A percentile compares a stretch with the other conserved stretches of the same genome.
phyloP scores from a whole-genome alignment of 2,329 filamentous ascomycete genomes.

The Colletotrichum musicola region DNA sequence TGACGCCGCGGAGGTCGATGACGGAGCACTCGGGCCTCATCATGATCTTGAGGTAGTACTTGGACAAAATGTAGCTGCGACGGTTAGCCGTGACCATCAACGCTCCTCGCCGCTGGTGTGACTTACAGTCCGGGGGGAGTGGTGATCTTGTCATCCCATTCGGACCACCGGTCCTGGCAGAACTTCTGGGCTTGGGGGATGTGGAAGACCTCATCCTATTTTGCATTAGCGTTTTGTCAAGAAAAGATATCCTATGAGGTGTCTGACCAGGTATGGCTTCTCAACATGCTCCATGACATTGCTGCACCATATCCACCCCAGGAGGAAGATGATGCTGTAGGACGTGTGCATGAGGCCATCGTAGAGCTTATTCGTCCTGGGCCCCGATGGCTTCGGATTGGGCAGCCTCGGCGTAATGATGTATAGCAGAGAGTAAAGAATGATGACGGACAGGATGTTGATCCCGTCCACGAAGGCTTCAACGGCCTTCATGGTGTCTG shows the following conservation, averaged over 20 bases:
- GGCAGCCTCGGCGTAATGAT: slow-evolving; percentile 29
- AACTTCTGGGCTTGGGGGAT: slow-evolving; percentile 92
- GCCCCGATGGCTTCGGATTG: slow-evolving; percentile 14
- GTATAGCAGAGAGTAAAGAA: slow-evolving; percentile 27
- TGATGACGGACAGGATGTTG: slow-evolving; percentile 30
- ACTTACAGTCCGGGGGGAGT: slow-evolving; percentile 88
- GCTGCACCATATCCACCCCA: slow-evolving; percentile 53
- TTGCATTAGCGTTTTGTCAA: background rate
- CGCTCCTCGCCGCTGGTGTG: background rate
- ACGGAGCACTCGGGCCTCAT: slow-evolving; percentile 50
- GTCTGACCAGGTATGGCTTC: slow-evolving; percentile 67
- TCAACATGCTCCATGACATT: slow-evolving; percentile 57
- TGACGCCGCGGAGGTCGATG: slow-evolving; percentile 62
- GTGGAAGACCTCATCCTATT: slow-evolving; percentile 87
- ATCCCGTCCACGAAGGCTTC: slow-evolving; percentile 34
- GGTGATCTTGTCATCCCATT: slow-evolving; percentile 98
- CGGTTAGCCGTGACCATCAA: background rate
- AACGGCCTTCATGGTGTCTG: slow-evolving; percentile 30
- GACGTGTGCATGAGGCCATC: slow-evolving; percentile 35
- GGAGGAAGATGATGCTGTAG: slow-evolving; percentile 43
- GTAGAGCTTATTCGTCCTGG: slow-evolving; percentile 32
- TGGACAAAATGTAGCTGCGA: slow-evolving; percentile 61
- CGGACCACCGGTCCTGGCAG: slow-evolving; percentile 77
- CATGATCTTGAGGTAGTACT: slow-evolving; percentile 46
- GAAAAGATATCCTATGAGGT: too few relatives aligned